Conservation (phyloP, 2,329 filamentous ascomycete genomes). For the Aspergillus tanneri region DNA sequence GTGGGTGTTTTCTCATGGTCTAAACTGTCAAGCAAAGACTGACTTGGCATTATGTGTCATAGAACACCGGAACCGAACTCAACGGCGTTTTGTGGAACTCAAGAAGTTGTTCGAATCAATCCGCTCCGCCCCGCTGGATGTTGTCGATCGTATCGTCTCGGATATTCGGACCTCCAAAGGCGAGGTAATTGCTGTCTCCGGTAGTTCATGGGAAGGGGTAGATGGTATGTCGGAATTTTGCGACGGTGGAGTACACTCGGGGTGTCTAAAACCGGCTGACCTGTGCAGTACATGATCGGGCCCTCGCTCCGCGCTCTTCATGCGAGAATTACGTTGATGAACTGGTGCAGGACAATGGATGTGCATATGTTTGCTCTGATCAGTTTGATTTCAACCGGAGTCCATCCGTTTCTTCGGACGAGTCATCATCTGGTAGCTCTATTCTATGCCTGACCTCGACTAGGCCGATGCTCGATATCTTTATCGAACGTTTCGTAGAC, state of each 20-base stretch:
- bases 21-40: neutral
- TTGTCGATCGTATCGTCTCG: conserved; percentile 33
- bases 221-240: conserved; percentile 23
- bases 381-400: conserved; percentile 8
- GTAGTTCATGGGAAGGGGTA: conserved; percentile 25
- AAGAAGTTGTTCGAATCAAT: conserved; percentile 36
- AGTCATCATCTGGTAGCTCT: conserved; percentile 24
- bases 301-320: neutral
- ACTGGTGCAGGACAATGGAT: conserved; percentile 12
- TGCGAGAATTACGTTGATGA: conserved; percentile 14
- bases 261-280: neutral
- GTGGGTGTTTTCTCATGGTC: conserved; percentile 17
- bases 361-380: conserved; percentile 1
- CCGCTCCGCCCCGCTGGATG: conserved; percentile 32
- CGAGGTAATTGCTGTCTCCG: conserved; percentile 18
- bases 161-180: conserved; percentile 28
- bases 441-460: conserved; percentile 24
- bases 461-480: conserved; percentile 34
- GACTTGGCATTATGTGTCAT: neutral
- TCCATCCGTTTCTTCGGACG: conserved; percentile 23
- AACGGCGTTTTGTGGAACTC: conserved; percentile 31
- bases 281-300: neutral
- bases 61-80: conserved; percentile 20
- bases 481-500: conserved; percentile 41
- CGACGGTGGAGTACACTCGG: neutral